These are phyloP conservation scores for Hanseniaspora jakobsenii DNA, from an alignment of 805 yeast genomes.

Conservation along the genomic window DNA sequence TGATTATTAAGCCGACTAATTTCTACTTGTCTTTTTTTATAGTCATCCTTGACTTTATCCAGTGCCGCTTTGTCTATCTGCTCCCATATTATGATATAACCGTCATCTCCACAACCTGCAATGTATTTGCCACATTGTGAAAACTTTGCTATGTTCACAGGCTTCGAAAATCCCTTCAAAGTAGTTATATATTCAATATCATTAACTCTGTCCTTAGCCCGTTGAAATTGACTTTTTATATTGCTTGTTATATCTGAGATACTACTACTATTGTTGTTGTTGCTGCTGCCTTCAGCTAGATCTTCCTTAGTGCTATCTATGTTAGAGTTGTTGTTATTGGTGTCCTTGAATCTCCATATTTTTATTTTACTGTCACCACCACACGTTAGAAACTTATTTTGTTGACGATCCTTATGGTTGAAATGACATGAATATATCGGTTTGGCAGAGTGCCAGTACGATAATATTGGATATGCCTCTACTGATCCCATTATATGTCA, in stretches of 20 bases:
- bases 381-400: conserved; percentile 60
- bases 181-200: conserved; percentile 69
- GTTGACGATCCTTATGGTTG: conserved; percentile 35
- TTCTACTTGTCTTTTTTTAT: conserved; percentile 28
- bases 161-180: conserved; percentile 78
- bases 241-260: conserved; percentile 25
- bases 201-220: conserved; percentile 25
- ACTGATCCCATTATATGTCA: conserved; percentile 2
- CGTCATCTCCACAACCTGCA: conserved; percentile 95
- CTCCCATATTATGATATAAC: conserved; percentile 70
- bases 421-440: conserved; percentile 61
- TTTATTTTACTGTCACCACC: conserved; percentile 93
- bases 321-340: not conserved
- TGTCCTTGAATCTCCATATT: conserved; percentile 32
- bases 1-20: no score
- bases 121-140: conserved; percentile 29
- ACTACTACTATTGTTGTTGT: no score
- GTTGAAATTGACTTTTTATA: conserved; percentile 19
- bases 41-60: conserved; percentile 30
- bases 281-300: no score
- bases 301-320: not conserved
- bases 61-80: not conserved
- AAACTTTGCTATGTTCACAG: conserved; percentile 83
- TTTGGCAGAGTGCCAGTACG: conserved; percentile 43
- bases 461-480: conserved; percentile 15